A percentile compares a stretch with the other conserved stretches of the same genome.
phyloP scores from a whole-genome alignment of 2,329 filamentous ascomycete species.

The Endothia cerciana region DNA sequence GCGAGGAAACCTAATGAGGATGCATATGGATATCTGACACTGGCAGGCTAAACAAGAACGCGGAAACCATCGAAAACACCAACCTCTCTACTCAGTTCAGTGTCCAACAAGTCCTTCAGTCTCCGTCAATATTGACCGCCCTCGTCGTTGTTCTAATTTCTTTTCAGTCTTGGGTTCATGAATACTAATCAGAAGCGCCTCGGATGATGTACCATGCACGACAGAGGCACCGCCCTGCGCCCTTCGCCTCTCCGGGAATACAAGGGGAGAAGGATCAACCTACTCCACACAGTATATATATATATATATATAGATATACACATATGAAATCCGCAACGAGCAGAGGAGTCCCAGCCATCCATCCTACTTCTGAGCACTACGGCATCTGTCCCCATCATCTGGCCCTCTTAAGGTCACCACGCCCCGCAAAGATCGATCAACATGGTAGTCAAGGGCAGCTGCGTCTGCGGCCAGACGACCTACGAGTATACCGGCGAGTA shows the following conservation, averaged over 20 bases:
- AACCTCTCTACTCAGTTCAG: not conserved
- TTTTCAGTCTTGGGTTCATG: not conserved
- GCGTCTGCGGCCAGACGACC: constrained; percentile 17
- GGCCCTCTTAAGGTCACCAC: too few relatives aligned
- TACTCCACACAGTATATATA: not conserved
- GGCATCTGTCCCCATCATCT: not conserved
- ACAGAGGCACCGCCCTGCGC: not conserved
- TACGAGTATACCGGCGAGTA: constrained; percentile 24
- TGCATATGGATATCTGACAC: too few relatives aligned
- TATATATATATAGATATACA: too few relatives aligned
- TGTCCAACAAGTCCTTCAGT: not conserved
- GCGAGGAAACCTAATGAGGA: too few relatives aligned
- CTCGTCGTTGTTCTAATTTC: not conserved
- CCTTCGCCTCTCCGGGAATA: not conserved
- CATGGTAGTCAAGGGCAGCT: constrained; percentile 23
- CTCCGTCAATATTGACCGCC: not conserved
- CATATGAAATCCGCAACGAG: too few relatives aligned
- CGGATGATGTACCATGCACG: not conserved
- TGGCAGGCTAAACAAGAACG: too few relatives aligned
- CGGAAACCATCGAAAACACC: not conserved
- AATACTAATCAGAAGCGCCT: not conserved
- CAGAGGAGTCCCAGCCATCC: too few relatives aligned
- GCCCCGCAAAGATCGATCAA: not conserved
- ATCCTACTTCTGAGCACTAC: not conserved
- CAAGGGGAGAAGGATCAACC: not conserved